Base-by-base conservation (phyloP, 208 protist genomes). In the Porcisia hertigi region DNA sequence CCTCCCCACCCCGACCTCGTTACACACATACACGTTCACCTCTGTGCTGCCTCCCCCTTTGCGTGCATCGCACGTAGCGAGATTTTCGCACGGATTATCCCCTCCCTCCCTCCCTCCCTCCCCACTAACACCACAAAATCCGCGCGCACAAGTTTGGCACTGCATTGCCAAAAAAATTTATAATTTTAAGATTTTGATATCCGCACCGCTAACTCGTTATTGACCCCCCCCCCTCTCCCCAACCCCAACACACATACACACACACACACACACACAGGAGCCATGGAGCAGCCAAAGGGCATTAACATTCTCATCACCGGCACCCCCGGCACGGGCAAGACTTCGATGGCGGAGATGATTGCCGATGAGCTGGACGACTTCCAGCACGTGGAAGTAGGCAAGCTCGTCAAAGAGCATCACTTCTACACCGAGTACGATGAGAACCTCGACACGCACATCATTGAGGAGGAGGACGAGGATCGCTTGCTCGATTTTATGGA, bases 281-380 rank as follows among this genome's bases (percentile, higher is more conserved):
- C 14, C 0, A 93, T 95, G 90, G 84, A 91, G 66, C 75, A 85
- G 30, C 93, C 93, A 34, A 88, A 88, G 34, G 88, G 88, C 57
- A 86, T 95, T 30, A 98, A 98, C 67, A 96, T 98, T 71, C 91
- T 98, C 71, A 89, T 98, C 69, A 99, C 97, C 18, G 98, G 98
- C 30, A 99, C 98, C 18, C 98, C 98, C 3, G 98, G 98, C 18
- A 98, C 97, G 6, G 98, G 98, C 58, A 99, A 99, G 84, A 99
- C 97, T 0, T 98, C 98, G 39, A 76, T 98, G 25, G 85, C 88
- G 8, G 85, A 97, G 71, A 71, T 92, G 53, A 57, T 99, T 0
- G 88, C 84, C 7, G 67, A 88, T n/a, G 85, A 87, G 69, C 83
- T 97, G 30, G 84, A 86, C 34, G 82, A 65, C 41, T 97, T 97